These are phyloP conservation scores for Phytophthora quininea DNA, from an alignment of 352 stramenopile species.

Conservation along the genomic window DNA sequence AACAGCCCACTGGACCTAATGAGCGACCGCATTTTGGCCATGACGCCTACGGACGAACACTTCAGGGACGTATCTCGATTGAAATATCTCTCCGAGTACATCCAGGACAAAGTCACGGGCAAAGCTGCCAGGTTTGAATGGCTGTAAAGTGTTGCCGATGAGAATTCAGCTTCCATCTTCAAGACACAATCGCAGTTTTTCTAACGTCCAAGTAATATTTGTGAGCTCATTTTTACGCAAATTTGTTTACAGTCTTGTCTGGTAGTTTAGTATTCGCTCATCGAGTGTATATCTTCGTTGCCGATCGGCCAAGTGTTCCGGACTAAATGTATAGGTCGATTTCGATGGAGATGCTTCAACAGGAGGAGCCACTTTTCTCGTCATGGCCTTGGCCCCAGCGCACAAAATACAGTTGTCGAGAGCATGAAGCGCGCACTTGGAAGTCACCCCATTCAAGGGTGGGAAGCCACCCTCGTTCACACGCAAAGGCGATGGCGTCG, in stretches of 20 bases:
- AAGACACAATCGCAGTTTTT: too few relatives aligned
- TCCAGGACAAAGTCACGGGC: background rate
- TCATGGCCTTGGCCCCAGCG: slow-evolving; percentile 40
- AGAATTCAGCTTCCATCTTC: too few relatives aligned
- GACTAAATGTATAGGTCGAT: background rate
- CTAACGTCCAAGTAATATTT: too few relatives aligned
- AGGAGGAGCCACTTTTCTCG: slow-evolving; percentile 18
- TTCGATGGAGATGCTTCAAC: slow-evolving; percentile 22
- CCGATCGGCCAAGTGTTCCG: slow-evolving; percentile 17
- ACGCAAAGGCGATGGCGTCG: too few relatives aligned
- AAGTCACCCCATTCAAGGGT: slow-evolving; percentile 1
- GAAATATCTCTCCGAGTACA: background rate
- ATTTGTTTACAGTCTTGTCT: too few relatives aligned
- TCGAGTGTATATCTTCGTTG: slow-evolving; percentile 42
- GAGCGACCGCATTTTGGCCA: background rate
- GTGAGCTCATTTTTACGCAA: too few relatives aligned
- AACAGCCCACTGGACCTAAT: background rate
- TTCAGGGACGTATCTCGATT: background rate
- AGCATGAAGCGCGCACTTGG: slow-evolving; percentile 58
- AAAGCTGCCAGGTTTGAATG: too few relatives aligned
- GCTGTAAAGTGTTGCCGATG: too few relatives aligned
- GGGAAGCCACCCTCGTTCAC: background rate
- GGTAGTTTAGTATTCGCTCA: slow-evolving; percentile 27
- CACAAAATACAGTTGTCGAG: slow-evolving; percentile 81
- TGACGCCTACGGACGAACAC: background rate